Base-by-base conservation (phyloP, 2,329 filamentous ascomycete species). In the Aspergillus tamarii region DNA sequence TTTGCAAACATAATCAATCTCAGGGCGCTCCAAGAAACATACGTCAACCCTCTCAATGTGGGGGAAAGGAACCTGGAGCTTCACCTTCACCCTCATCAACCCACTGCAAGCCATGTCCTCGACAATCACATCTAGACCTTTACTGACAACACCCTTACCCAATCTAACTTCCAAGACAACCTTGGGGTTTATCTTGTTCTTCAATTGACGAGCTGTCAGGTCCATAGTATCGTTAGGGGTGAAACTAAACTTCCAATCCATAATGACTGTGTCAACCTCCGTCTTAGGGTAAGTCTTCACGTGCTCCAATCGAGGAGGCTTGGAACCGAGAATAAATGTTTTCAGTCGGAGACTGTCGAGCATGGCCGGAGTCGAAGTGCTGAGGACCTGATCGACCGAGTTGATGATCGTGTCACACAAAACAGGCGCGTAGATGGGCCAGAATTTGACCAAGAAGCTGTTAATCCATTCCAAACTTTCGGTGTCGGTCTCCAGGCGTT, bases 241-340 rank as follows among this genome's bases (percentile, higher is more conserved):
- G 82, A 99, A 99, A 84, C 94, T 98, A 80, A 99, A 99, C 74
- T 96, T 97, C 95, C 95, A 99, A 77, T 99, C 95, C 95, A 99
- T 99, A 73, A 98, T 87, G 48, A 99, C 93, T 63, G 94, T 89
- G 74, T 99, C 95, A 67, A 97, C 94, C 70, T 97, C 93, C 1
- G 92, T 92, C 78, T 95, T 96, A 63, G 94, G 94, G 72, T 99
- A 97, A 0, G 95, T 97, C 84, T 97, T 98, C 78, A 99, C 95
- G 74, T 98, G 94, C 80, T 99, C 95, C 84, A 99, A 87, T 34
- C 95, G 89, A 7, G 96, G 96, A 32, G 95, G 94, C 81, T 99
- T 99, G 10, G 92, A 94, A 61, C 95, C 95, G 16, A 99, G 86
- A 0, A 94, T 92, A 77, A 99, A 99, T 0, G 90, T 94, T 80